These are phyloP conservation scores for Hypholoma fasciculare DNA, from an alignment of 768 basidiomycete species.

Conservation along the genomic window DNA sequence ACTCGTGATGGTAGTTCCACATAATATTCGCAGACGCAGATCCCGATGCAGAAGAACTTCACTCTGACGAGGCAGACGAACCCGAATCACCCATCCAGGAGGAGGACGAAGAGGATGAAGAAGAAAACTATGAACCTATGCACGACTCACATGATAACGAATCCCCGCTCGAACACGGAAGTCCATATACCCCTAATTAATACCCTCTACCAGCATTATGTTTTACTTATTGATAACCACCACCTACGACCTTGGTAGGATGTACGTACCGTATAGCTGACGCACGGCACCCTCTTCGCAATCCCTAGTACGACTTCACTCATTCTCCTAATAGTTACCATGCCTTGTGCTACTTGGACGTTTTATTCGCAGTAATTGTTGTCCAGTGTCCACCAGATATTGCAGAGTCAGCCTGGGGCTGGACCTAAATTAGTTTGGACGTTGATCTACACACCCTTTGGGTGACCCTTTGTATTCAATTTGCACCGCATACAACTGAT, in stretches of 20 bases:
- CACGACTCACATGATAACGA: conserved; percentile 22
- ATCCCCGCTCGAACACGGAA: conserved; percentile 14
- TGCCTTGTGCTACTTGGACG: conserved; percentile 14
- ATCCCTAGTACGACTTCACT: not conserved
- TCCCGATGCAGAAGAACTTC: conserved; percentile 54
- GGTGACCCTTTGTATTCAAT: too few relatives aligned
- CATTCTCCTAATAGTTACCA: conserved; percentile 4
- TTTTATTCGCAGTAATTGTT: conserved; percentile 16
- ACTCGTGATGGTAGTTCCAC: conserved; percentile 43
- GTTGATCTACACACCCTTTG: too few relatives aligned
- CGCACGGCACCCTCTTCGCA: not conserved
- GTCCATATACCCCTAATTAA: conserved; percentile 27
- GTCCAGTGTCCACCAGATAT: not conserved
- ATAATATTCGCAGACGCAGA: conserved; percentile 75
- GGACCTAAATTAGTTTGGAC: not conserved
- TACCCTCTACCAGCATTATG: conserved; percentile 23
- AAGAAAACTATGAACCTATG: conserved; percentile 18
- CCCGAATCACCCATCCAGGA: conserved; percentile 67
- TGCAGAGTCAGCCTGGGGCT: not conserved
- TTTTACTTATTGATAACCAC: conserved; percentile 20
- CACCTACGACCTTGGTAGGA: conserved; percentile 7
- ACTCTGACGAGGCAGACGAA: conserved; percentile 54
- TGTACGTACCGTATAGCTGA: conserved; percentile 12
- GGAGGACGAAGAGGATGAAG: conserved; percentile 61
- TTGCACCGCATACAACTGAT: too few relatives aligned